phyloP scores from a whole-genome alignment of 202 grass and related monocot species.

The Cymbopogon flexuosus region DNA sequence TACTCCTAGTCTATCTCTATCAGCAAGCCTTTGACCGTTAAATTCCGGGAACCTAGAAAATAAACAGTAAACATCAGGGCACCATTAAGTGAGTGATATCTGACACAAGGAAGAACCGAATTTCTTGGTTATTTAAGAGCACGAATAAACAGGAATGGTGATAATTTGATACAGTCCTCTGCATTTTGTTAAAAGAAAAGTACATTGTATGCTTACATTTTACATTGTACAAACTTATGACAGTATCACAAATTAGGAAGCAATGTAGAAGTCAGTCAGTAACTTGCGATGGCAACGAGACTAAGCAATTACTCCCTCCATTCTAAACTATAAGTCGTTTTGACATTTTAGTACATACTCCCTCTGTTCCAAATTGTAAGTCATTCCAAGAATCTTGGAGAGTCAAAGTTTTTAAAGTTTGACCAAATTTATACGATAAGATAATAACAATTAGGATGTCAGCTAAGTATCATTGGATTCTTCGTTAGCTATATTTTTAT shows the following conservation, averaged over 20 bases:
- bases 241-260: not conserved
- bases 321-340: no score
- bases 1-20: not conserved
- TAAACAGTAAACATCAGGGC: not conserved
- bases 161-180: not conserved
- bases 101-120: not conserved
- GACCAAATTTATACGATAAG: no score
- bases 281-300: not conserved
- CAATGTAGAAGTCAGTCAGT: not conserved
- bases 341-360: no score
- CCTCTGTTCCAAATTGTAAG: no score
- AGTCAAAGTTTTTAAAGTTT: no score
- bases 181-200: not conserved
- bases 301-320: not conserved
- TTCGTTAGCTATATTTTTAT: no score
- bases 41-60: not conserved
- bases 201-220: not conserved
- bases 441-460: no score
- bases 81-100: not conserved
- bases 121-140: not conserved
- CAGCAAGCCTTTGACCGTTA: not conserved
- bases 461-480: no score
- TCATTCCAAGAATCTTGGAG: no score
- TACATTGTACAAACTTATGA: not conserved
- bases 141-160: not conserved